phyloP scores from a whole-genome alignment of 148 eudicot genomes.

The Nepenthes mirabilis region DNA sequence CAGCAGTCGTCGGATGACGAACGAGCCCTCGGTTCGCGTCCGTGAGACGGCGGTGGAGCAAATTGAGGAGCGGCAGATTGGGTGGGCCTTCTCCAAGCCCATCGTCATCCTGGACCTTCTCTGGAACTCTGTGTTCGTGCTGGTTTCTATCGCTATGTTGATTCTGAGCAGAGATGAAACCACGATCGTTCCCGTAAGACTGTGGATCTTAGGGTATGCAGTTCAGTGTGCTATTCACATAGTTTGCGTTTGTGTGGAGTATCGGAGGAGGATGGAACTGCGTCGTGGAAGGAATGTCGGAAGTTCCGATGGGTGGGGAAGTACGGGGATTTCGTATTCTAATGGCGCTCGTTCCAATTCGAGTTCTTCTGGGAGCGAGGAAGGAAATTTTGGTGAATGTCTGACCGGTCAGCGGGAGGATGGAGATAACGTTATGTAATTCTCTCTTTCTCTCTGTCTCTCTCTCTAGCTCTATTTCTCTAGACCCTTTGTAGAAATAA shows the following conservation, averaged over 20 bases:
- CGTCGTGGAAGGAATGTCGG: not conserved
- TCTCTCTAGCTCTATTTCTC: not conserved
- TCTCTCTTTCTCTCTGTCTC: not conserved
- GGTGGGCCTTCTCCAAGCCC: constrained; percentile 66
- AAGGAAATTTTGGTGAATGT: constrained; percentile 6
- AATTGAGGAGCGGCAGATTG: constrained; percentile 56
- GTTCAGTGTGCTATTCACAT: constrained; percentile 60
- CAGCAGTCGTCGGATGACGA: constrained; percentile 30
- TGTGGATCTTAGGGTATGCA: constrained; percentile 55
- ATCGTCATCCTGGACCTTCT: constrained; percentile 45
- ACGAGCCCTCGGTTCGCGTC: constrained; percentile 49
- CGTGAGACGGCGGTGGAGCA: constrained; percentile 62
- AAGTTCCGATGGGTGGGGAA: not conserved
- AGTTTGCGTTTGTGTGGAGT: constrained; percentile 49
- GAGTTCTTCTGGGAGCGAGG: constrained; percentile 8
- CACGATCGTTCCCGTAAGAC: constrained; percentile 32
- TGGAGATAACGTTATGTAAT: constrained; percentile 9
- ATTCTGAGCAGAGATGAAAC: constrained; percentile 17
- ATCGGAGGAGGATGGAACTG: constrained; percentile 15
- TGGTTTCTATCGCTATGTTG: constrained; percentile 19
- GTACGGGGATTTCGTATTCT: constrained; percentile 3
- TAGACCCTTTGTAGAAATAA: no score
- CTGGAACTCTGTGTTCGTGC: constrained; percentile 51
- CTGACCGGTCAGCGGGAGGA: constrained; percentile 4
- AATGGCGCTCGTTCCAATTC: not conserved